Evolutionary conservation across 148 eudicot species (phyloP).

Genomic region (Nyssa sinensis): DNA sequence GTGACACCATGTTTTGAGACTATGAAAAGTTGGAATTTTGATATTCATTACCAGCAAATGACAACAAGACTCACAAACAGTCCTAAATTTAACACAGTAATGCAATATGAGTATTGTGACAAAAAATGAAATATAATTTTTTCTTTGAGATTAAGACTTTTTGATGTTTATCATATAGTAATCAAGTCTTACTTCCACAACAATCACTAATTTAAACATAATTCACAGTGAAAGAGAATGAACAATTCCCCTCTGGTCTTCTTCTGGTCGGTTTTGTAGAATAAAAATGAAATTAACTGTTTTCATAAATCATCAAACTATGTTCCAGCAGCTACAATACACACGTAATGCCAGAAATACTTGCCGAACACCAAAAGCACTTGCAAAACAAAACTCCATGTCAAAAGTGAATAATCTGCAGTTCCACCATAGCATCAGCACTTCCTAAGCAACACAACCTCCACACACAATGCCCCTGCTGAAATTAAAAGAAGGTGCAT

Average conservation of each 20-base stretch:
- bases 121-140: no score
- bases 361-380: slow-evolving; percentile 8
- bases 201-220: not conserved
- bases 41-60: no score
- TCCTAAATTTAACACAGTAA: not conserved
- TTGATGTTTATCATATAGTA: not conserved
- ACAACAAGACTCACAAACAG: not conserved
- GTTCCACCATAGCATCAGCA: not conserved
- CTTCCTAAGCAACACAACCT: slow-evolving; percentile 61
- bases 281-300: no score
- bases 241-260: slow-evolving; percentile 21
- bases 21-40: no score
- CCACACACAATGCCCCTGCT: slow-evolving; percentile 89
- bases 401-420: not conserved
- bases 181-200: not conserved
- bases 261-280: not conserved
- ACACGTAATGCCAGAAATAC: not conserved
- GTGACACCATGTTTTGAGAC: not conserved
- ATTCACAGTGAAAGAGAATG: slow-evolving; percentile 19
- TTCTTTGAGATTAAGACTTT: not conserved
- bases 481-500: not conserved
- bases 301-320: no score
- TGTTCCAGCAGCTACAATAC: not conserved
- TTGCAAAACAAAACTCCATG: not conserved
- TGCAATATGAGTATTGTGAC: not conserved